phyloP scores from a whole-genome alignment of 495 filamentous ascomycete species.

The Xylaria bambusicola region DNA sequence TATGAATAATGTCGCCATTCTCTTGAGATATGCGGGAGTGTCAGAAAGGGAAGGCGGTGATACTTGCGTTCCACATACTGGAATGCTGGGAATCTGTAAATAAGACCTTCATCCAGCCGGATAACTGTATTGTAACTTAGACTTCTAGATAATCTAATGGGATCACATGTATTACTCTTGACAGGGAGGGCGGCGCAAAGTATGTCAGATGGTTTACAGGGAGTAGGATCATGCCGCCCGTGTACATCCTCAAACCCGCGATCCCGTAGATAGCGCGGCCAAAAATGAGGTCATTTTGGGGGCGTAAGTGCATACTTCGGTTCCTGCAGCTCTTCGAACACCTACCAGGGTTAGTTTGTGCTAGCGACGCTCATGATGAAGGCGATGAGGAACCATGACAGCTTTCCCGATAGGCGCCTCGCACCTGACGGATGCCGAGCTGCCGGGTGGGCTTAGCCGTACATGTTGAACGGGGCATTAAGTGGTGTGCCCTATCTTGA shows the following conservation, averaged over 20 bases:
- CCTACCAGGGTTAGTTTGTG: slow-evolving; percentile 5
- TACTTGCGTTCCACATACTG: too few species aligned
- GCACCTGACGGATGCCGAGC: slow-evolving; percentile 4
- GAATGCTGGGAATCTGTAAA: too few species aligned
- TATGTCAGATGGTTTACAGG: slow-evolving; percentile 14
- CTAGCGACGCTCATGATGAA: neutral
- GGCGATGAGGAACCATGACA: neutral
- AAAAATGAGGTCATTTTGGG: slow-evolving; percentile 8
- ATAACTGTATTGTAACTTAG: too few species aligned
- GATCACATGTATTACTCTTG: too few species aligned
- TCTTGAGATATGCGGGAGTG: neutral
- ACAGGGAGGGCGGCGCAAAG: slow-evolving; percentile 10
- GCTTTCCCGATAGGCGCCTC: neutral
- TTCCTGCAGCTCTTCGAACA: slow-evolving; percentile 8
- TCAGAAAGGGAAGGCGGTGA: too few species aligned
- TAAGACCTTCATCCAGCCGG: too few species aligned
- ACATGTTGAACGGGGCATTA: too few species aligned
- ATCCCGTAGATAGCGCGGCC: slow-evolving; percentile 7
- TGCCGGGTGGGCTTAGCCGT: neutral
- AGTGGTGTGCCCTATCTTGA: neutral
- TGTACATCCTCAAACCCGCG: slow-evolving; percentile 7
- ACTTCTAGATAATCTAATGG: too few species aligned
- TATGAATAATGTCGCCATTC: slow-evolving; percentile 6
- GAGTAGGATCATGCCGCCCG: slow-evolving; percentile 11
- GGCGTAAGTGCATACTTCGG: slow-evolving; percentile 11